Base-by-base conservation (phyloP, 176 grass and related monocot genomes). In the Metroxylon sagu region DNA sequence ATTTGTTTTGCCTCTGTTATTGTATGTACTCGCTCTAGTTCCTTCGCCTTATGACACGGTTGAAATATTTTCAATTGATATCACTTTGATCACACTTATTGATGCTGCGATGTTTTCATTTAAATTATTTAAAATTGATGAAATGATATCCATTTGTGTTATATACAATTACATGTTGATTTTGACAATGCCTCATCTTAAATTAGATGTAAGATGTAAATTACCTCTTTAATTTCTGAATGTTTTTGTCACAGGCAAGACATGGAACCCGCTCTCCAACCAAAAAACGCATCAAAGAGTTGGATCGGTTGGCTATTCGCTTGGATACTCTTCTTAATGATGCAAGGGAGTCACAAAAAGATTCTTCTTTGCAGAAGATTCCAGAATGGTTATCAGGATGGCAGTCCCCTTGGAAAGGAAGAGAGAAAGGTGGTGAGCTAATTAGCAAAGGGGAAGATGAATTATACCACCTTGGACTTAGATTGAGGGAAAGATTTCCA, bases 211-310 rank as follows among this genome's bases (percentile, higher is more conserved):
- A 43, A 12, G 35, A 43, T 43, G 35, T 12, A 14, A 14, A 7
- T 43, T 12, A 43, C 8, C 35, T 68, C 0, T 14, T 21, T 43
- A 51, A 23, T n/a, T 16, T 31, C 26, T 61, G n/a, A 21, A 55
- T 39, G 5, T 39, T 12, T 75, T 5, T 68, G 57, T 25, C 3
- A 23, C 60, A 97, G 92, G 80, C 92, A 75, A 91, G 92, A 54
- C 92, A 91, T 78, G 92, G 92, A 25, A 85, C 92, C 27, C 92
- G 92, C 4, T 59, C 86, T 17, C 92, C 92, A 51, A 97, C 87
- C 39, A 88, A 85, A 29, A 97, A 85, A 66, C 70, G 92, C 43
- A 88, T 90, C 63, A 88, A 85, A 70, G 92, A 97, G 66, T 60
- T 97, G 62, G 87, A 97, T 61, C 78, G 65, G 61, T 68, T 97